Conservation (phyloP, 1,284 basidiomycete genomes). For the Xerocomus cyaneibrunnescens region DNA sequence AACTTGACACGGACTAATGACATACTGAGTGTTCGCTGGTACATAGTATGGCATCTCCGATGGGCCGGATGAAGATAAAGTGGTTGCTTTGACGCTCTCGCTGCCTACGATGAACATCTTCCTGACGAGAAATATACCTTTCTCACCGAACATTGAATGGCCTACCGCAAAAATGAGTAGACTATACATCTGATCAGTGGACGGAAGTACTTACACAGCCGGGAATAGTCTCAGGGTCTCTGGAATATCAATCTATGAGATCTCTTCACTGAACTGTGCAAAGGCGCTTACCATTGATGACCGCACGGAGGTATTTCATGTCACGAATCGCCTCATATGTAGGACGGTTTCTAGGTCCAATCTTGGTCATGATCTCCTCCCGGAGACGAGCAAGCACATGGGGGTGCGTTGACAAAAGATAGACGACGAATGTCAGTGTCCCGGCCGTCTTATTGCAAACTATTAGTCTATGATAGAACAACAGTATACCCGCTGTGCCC, state of each 20-base stretch:
- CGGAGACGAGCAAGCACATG: constrained; percentile 44
- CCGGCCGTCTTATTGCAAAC: constrained; percentile 40
- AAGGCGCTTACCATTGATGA: constrained; percentile 43
- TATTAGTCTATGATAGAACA: background rate
- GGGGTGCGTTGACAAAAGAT: constrained; percentile 52
- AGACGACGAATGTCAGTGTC: constrained; percentile 48
- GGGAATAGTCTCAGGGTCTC: constrained; percentile 61
- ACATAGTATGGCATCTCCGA: constrained; percentile 27
- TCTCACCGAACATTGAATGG: constrained; percentile 31
- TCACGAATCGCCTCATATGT: constrained; percentile 46
- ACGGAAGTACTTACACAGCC: constrained; percentile 43
- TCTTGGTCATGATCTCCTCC: constrained; percentile 44
- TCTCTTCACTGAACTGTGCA: background rate
- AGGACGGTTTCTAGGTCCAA: constrained; percentile 43
- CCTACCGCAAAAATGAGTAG: constrained; percentile 7
- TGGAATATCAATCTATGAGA: constrained; percentile 19
- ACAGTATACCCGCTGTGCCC: background rate
- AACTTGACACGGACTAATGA: background rate
- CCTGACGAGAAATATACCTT: background rate
- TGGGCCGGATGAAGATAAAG: constrained; percentile 34
- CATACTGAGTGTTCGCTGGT: constrained; percentile 47
- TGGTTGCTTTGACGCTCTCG: constrained; percentile 44
- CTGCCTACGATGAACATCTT: constrained; percentile 20
- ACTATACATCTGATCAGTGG: background rate
- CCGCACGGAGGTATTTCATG: constrained; percentile 52